Conservation (phyloP, 23 red algal genomes). For the Gracilaria caudata region DNA sequence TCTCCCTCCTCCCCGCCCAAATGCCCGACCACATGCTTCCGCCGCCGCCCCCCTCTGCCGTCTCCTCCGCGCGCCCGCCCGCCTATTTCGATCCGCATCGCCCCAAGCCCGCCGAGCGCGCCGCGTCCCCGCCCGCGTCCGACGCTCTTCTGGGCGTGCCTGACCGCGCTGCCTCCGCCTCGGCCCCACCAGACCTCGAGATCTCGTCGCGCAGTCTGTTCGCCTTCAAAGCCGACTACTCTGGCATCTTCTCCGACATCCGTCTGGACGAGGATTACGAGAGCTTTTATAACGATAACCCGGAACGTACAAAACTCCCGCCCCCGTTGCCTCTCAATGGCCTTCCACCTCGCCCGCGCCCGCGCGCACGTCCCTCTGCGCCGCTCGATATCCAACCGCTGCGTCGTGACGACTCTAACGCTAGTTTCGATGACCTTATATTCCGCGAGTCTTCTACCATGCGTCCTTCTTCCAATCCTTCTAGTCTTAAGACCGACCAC, state of each 20-base stretch:
- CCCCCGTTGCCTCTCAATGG: conserved; percentile 49
- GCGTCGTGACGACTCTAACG: conserved; percentile 58
- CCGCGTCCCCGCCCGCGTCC: neutral
- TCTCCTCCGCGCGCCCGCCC: conserved; percentile 32
- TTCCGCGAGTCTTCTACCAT: conserved; percentile 85
- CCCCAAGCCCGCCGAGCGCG: conserved; percentile 16
- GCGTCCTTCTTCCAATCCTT: conserved; percentile 56
- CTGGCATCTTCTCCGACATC: conserved; percentile 78
- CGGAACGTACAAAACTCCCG: conserved; percentile 71
- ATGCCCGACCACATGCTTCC: conserved; percentile 48
- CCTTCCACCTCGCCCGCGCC: conserved; percentile 32
- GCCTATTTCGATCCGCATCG: conserved; percentile 22
- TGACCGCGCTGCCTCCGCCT: conserved; percentile 68
- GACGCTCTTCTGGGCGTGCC: conserved; percentile 53
- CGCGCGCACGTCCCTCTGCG: conserved; percentile 18
- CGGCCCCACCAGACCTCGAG: conserved; percentile 72
- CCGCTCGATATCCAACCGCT: conserved; percentile 29
- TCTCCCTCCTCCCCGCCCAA: neutral
- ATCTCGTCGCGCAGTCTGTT: conserved; percentile 77
- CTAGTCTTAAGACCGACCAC: conserved; percentile 11
- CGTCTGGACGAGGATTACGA: conserved; percentile 79
- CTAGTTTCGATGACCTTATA: conserved; percentile 92
- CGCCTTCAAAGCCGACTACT: conserved; percentile 71
- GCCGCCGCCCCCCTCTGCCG: conserved; percentile 18
- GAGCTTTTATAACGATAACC: conserved; percentile 79